Conservation (phyloP, 805 yeast species). For the Candida xyloterini region DNA sequence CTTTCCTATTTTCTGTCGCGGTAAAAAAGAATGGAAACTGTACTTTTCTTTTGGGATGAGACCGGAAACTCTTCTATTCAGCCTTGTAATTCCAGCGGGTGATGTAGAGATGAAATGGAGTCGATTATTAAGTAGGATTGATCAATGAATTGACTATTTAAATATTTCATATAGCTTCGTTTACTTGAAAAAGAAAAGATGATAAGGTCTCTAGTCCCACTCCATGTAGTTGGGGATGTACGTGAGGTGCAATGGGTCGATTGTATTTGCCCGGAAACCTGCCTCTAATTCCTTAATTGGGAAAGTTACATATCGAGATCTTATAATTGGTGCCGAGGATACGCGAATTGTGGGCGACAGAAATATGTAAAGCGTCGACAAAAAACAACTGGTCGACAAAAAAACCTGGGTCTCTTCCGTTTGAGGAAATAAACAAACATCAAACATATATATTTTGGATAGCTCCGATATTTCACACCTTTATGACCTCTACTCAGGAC, state of each 20-base stretch:
- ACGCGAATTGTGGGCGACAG: not conserved
- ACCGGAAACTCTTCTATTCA: not conserved
- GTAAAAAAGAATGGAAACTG: not conserved
- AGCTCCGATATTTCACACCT: conserved; percentile 6
- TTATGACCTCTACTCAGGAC: conserved; percentile 15
- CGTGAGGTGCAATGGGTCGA: conserved; percentile 1
- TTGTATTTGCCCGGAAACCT: conserved; percentile 3
- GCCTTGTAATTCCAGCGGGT: too few relatives aligned
- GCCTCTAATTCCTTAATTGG: conserved; percentile 3
- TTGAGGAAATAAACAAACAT: conserved; percentile 9
- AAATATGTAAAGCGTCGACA: not conserved
- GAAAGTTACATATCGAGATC: conserved; percentile 6
- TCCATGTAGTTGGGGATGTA: not conserved
- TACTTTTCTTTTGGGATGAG: not conserved
- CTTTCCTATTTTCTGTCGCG: not conserved
- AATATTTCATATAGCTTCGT: not conserved
- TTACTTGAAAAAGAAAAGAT: conserved; percentile 12
- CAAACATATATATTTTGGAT: conserved; percentile 5
- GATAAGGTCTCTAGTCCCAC: conserved; percentile 6
- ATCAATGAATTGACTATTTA: not conserved
- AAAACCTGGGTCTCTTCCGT: conserved; percentile 1
- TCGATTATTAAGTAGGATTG: too few relatives aligned
- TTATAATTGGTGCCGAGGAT: conserved; percentile 5
- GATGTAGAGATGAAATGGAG: too few relatives aligned
- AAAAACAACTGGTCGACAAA: not conserved